phyloP scores from a whole-genome alignment of 2,329 filamentous ascomycete genomes.

The Aspergillus spinulosporus region DNA sequence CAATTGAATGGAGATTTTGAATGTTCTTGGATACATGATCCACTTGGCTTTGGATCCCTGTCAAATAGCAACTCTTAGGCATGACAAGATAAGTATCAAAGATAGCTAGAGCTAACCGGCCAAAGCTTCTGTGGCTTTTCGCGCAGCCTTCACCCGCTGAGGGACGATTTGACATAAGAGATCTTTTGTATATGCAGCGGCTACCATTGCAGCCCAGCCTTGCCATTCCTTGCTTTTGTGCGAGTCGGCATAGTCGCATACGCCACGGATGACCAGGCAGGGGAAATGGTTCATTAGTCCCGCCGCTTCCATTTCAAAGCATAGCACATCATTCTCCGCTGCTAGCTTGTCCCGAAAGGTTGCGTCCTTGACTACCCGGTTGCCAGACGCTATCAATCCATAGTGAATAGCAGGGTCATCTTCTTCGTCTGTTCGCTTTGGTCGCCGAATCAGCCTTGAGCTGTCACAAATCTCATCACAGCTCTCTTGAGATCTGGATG shows the following conservation, averaged over 20 bases:
- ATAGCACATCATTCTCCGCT: neutral
- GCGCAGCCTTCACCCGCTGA: neutral
- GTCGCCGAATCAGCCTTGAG: neutral
- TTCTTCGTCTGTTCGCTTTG: neutral
- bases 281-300: constrained; percentile 4
- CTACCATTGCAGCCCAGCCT: neutral
- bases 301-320: neutral
- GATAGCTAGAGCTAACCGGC: neutral
- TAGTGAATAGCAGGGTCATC: constrained; percentile 1
- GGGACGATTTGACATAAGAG: neutral
- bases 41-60: neutral
- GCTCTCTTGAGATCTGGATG: neutral
- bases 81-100: neutral
- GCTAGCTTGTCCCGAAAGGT: neutral
- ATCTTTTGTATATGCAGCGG: constrained; percentile 7
- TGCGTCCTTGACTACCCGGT: constrained; percentile 12
- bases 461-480: neutral
- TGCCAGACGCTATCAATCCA: constrained; percentile 11
- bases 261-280: constrained; percentile 9
- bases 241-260: constrained; percentile 12
- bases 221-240: constrained; percentile 6
- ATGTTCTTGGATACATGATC: neutral
- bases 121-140: neutral
- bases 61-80: neutral
- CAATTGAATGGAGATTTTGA: neutral